These are phyloP conservation scores for Cudoniella acicularis DNA, from an alignment of 495 filamentous ascomycete species.

Conservation along the genomic window DNA sequence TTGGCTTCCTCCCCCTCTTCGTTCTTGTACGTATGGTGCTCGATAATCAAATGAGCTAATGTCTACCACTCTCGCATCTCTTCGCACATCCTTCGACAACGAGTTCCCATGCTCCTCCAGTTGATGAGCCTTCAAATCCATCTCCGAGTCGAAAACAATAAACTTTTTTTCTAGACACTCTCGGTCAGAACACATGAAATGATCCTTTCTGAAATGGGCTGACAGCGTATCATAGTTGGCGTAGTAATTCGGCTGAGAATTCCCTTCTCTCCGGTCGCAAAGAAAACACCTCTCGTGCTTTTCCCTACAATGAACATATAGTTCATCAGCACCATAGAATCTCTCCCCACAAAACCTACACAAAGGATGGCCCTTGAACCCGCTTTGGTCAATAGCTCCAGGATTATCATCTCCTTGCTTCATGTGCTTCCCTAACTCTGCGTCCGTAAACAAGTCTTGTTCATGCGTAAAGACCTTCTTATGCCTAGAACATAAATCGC, in stretches of 20 bases:
- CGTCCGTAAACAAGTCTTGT: conserved; percentile 85
- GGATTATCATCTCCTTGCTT: conserved; percentile 87
- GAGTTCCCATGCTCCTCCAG: conserved; percentile 71
- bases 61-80: conserved; percentile 84
- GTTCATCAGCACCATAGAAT: conserved; percentile 94
- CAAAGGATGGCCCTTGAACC: conserved; percentile 93
- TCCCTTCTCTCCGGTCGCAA: conserved; percentile 73
- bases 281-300: conserved; percentile 94
- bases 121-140: conserved; percentile 90
- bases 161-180: conserved; percentile 97
- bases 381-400: conserved; percentile 86
- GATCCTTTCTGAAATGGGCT: conserved; percentile 79
- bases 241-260: conserved; percentile 82
- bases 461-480: conserved; percentile 99
- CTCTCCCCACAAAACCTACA: conserved; percentile 88
- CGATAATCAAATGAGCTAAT: conserved; percentile 81
- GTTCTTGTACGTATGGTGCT: conserved; percentile 61
- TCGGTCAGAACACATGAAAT: conserved; percentile 78
- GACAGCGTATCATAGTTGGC: conserved; percentile 80
- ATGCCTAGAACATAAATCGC: conserved; percentile 88
- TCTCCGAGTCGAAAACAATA: conserved; percentile 90
- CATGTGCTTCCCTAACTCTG: conserved; percentile 82
- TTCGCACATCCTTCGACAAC: conserved; percentile 75
- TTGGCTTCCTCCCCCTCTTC: conserved; percentile 46
- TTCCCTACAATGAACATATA: conserved; percentile 86